Percentiles rank a stretch among this genome's conserved stretches.
Evolutionary conservation across 768 basidiomycete species (phyloP).

Genomic region (Tubosaeta sp.): DNA sequence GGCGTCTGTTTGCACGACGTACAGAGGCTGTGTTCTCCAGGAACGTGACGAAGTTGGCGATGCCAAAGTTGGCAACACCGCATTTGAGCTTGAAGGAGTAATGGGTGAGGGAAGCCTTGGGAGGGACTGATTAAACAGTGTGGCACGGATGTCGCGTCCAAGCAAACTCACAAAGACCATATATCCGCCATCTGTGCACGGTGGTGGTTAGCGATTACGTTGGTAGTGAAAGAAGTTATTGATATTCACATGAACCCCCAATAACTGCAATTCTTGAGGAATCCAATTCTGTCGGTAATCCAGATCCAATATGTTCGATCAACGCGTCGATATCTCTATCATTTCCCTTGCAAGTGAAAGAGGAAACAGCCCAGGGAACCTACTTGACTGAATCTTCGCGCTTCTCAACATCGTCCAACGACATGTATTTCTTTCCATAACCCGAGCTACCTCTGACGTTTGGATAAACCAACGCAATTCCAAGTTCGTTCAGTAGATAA

Average conservation of each 20-base stretch:
- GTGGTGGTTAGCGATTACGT: neutral
- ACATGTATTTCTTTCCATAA: constrained; percentile 38
- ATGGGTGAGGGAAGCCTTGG: constrained; percentile 38
- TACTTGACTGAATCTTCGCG: constrained; percentile 43
- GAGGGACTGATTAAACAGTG: neutral
- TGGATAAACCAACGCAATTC: constrained; percentile 38
- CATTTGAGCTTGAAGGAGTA: constrained; percentile 39
- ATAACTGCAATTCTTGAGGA: constrained; percentile 37
- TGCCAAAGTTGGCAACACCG: constrained; percentile 39
- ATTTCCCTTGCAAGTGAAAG: neutral
- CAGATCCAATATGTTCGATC: constrained; percentile 32
- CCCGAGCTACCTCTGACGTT: constrained; percentile 42
- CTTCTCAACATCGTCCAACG: constrained; percentile 39
- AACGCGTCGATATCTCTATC: constrained; percentile 36
- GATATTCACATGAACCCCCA: constrained; percentile 37
- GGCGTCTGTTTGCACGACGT: constrained; percentile 33
- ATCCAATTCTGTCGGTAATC: constrained; percentile 32
- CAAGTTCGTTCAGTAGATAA: constrained; percentile 41
- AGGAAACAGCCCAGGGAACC: neutral
- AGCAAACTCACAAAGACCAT: constrained; percentile 35
- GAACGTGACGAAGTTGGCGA: constrained; percentile 38
- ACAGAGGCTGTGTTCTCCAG: constrained; percentile 38
- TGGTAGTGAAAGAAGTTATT: neutral
- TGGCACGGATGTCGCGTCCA: neutral
- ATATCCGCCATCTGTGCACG: constrained; percentile 34